phyloP scores from a whole-genome alignment of 1,139 yeast genomes.

The Zygoascus meyerae region DNA sequence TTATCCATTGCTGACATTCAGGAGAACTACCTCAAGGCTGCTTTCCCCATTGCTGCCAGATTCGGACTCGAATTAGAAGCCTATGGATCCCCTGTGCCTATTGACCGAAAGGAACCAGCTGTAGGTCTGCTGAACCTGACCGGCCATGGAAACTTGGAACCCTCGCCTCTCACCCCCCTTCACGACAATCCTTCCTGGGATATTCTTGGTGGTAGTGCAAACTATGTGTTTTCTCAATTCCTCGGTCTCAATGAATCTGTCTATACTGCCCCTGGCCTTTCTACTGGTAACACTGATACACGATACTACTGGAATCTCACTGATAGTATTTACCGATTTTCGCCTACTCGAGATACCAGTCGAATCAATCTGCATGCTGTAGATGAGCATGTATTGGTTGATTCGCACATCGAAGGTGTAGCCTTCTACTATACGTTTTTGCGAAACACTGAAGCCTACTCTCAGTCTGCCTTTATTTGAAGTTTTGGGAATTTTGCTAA shows the following conservation, averaged over 20 bases:
- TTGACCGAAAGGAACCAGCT: constrained; percentile 9
- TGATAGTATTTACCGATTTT: constrained; percentile 64
- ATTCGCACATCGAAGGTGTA: constrained; percentile 50
- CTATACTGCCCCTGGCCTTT: constrained; percentile 53
- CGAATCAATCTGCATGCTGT: constrained; percentile 45
- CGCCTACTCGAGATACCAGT: constrained; percentile 34
- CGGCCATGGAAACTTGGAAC: constrained; percentile 36
- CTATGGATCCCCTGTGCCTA: constrained; percentile 30
- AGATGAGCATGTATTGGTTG: constrained; percentile 49
- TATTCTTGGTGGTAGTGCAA: constrained; percentile 50
- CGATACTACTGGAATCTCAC: constrained; percentile 70
- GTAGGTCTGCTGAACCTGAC: constrained; percentile 14
- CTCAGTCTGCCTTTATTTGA: neutral
- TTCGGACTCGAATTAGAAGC: constrained; percentile 43
- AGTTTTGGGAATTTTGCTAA: no score
- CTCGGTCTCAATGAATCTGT: constrained; percentile 21
- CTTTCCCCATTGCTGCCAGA: constrained; percentile 40
- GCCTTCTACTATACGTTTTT: constrained; percentile 52
- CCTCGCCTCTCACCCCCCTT: constrained; percentile 55
- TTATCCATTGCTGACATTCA: constrained; percentile 41
- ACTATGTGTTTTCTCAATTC: constrained; percentile 52
- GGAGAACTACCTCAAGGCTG: constrained; percentile 37
- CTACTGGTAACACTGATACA: constrained; percentile 85
- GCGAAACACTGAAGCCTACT: constrained; percentile 12
- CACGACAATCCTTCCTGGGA: constrained; percentile 48